Conservation (phyloP, 2,329 filamentous ascomycete species). For the Penicillium fuscoglaucum region DNA sequence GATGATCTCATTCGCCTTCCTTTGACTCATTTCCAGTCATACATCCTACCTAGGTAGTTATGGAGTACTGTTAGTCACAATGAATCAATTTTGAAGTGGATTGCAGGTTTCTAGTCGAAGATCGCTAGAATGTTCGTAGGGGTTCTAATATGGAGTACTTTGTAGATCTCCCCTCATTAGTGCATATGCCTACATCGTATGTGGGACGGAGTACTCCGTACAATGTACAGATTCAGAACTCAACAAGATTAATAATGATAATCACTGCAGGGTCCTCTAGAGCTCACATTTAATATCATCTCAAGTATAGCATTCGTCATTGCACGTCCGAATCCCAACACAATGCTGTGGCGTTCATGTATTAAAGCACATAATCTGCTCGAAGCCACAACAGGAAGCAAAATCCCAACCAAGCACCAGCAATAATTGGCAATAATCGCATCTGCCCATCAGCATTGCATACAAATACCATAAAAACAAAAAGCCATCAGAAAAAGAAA, state of each 20-base stretch:
- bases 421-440: background rate
- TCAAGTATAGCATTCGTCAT: background rate
- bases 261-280: background rate
- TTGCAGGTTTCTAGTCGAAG: background rate
- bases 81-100: background rate
- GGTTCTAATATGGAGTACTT: background rate
- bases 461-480: background rate
- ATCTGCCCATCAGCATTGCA: background rate
- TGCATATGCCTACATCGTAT: background rate
- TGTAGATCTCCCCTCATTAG: background rate
- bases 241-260: background rate
- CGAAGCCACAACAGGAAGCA: background rate
- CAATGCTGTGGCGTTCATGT: background rate
- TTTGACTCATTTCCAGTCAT: slow-evolving; percentile 12
- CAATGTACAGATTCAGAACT: background rate
- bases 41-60: background rate
- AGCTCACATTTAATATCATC: background rate
- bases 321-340: background rate
- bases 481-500: too few relatives aligned
- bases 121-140: background rate
- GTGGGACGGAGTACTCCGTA: background rate
- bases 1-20: slow-evolving; percentile 10
- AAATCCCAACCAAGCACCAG: background rate
- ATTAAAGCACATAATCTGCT: background rate
- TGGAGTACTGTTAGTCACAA: background rate